Base-by-base conservation (phyloP, 1,139 yeast genomes). In the Pichia sp. region DNA sequence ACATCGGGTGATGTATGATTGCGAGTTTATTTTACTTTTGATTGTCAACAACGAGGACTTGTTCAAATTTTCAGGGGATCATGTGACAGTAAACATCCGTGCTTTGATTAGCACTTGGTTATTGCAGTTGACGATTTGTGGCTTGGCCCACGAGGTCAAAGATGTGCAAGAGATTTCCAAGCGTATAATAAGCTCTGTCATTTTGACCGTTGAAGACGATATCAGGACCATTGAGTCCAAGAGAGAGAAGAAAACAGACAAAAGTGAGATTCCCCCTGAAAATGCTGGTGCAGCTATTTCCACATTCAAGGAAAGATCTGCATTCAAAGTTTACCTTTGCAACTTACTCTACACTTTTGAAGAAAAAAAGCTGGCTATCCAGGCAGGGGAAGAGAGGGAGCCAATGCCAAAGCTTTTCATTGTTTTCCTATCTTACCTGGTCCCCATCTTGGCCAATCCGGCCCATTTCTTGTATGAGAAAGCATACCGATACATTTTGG, bases 401-500 rank as follows among this genome's bases (percentile, higher is more conserved):
- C 34, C 42, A 15, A 69, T 72, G 53, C 70, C 75, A n/a, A 77
- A 75, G 50, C 62, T 78, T 52, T 73, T 73, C 71, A 76, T 81
- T 65, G 65, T 69, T 61, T 79, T 69, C 62, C 59, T 84, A 63
- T 74, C 89, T 0, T 76, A 79, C 51, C 67, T 90, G 45, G 71
- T 82, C 4, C 80, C 82, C 5, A 73, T 88, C 1, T 67, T 88
- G 55, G 67, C 77, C 8, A 83, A 81, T 67, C 97, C 90, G 0
- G 84, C 80, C n/a, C 95, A 80, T 67, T 79, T 72, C 65, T 68
- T 92, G 47, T 88, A 86, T 67, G 96, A 89, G 59, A 80, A 81
- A 59, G 80, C 82, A 0, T 81, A 77, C 64, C 76, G 84, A 61
- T 86, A 80, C 73, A 74, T 87, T 8, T 71, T 86, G 48, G 73